These are phyloP conservation scores for Zymoseptoria brevis DNA, from an alignment of 2,329 filamentous ascomycete species.

Conservation along the genomic window DNA sequence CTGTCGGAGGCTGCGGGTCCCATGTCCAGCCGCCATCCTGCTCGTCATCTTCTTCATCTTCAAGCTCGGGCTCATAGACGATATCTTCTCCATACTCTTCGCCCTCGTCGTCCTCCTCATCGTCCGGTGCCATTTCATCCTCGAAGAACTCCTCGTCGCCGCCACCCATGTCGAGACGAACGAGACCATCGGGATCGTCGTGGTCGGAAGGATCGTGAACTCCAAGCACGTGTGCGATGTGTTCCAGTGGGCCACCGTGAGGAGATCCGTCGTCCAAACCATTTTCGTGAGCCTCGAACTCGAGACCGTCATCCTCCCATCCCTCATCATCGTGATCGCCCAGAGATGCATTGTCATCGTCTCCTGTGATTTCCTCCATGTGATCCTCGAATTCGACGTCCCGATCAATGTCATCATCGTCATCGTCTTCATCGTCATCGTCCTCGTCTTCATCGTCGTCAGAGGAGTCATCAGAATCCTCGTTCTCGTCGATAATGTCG, in stretches of 20 bases:
- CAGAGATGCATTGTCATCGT: conserved; percentile 41
- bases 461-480: conserved; percentile 49
- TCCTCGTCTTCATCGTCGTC: conserved; percentile 53
- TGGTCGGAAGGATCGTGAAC: conserved; percentile 30
- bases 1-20: conserved; percentile 17
- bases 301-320: conserved; percentile 36
- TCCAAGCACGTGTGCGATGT: conserved; percentile 34
- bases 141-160: conserved; percentile 46
- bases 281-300: conserved; percentile 31
- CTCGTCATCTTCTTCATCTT: conserved; percentile 30
- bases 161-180: conserved; percentile 34
- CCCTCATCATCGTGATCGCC: conserved; percentile 40
- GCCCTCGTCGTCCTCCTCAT: conserved; percentile 42
- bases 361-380: conserved; percentile 40
- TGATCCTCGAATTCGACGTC: conserved; percentile 48
- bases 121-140: conserved; percentile 52
- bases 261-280: conserved; percentile 41
- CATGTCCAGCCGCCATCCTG: conserved; percentile 21
- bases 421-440: conserved; percentile 51
- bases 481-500: conserved; percentile 72
- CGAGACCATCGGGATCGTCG: conserved; percentile 28
- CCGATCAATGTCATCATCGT: conserved; percentile 49
- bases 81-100: conserved; percentile 64
- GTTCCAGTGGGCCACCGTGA: conserved; percentile 28
- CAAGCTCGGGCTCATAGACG: conserved; percentile 46